Evolutionary conservation across 1,284 basidiomycete genomes (phyloP).

Genomic region (Leccinum fuscescens): DNA sequence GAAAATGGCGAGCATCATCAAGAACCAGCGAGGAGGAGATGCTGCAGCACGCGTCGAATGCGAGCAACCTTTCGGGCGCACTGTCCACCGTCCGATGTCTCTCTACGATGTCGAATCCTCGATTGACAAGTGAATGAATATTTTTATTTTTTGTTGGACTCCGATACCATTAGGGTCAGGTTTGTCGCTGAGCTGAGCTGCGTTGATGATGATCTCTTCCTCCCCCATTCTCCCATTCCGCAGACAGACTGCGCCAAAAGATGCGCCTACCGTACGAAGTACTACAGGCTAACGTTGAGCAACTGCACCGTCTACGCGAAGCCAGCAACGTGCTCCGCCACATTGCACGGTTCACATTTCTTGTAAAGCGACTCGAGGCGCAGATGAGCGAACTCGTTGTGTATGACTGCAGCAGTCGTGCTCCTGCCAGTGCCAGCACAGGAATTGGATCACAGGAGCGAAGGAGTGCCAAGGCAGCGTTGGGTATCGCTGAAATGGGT

Average conservation of each 20-base stretch:
- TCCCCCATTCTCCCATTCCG: not conserved
- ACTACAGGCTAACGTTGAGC: constrained; percentile 65
- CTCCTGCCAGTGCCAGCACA: not conserved
- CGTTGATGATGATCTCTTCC: constrained; percentile 1
- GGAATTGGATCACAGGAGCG: constrained; percentile 53
- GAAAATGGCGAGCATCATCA: constrained; percentile 46
- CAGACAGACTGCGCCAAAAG: constrained; percentile 71
- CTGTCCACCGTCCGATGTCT: constrained; percentile 58
- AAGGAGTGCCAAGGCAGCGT: constrained; percentile 86
- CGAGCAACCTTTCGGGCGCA: constrained; percentile 62
- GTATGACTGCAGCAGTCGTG: constrained; percentile 7
- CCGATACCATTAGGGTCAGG: not conserved
- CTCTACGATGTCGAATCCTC: constrained; percentile 67
- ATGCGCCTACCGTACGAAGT: constrained; percentile 80
- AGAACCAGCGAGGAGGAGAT: constrained; percentile 30
- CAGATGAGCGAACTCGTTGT: constrained; percentile 72
- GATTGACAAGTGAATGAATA: constrained; percentile 60
- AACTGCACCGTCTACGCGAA: constrained; percentile 75
- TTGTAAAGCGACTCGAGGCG: constrained; percentile 74
- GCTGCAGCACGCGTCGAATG: constrained; percentile 68
- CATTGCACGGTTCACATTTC: constrained; percentile 77
- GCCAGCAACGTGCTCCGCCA: constrained; percentile 82
- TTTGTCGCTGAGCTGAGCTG: not conserved
- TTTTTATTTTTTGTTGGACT: not conserved
- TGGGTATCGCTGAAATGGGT: constrained; percentile 89